Evolutionary conservation across 163 green algal species (phyloP), one percentile per base, ranked within the genome.

Genomic region (Trebouxiophyceae sp.): DNA sequence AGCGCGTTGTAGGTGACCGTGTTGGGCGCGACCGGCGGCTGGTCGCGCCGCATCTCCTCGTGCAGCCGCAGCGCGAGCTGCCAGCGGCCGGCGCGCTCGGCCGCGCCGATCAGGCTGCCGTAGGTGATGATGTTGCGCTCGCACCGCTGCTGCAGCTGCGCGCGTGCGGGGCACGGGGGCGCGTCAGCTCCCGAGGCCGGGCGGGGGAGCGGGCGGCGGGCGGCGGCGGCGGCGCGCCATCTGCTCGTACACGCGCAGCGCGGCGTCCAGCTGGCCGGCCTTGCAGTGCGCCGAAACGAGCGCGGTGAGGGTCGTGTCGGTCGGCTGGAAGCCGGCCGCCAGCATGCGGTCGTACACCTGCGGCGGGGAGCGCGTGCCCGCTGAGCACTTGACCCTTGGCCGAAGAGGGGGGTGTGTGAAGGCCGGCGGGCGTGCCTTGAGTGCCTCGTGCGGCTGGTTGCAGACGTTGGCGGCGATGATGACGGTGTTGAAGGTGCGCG

Each of bases 401-500:
- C 54, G 8, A 59, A 19, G 20, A 2, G 1, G 16, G 8, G 2
- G 2, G n/a, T 33, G 1, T 31, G 54, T 27, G 23, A 32, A 23
- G 16, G 33, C n/a, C 19, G 31, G 0, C 2, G 22, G 33, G 57
- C 4, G 63, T n/a, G n/a, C 66, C 58, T 65, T 27, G 3, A 92
- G 69, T n/a, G 86, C 87, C 0, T 65, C 54, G 68, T 89, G 83
- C n/a, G 72, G 69, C 72, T 91, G 80, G 2, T 83, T 77, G 5
- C 71, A 69, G 69, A 81, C 84, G 77, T 88, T 90, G 81, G 82
- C 92, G 23, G 86, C 84, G 58, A 79, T 82, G 73, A 95, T 91
- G 60, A 89, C 77, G 1, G 87, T 88, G 77, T 95, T 95, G 81
- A 87, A 95, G n/a, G 87, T 93, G 61, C 87, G 81, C 19, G 84